A percentile compares a stretch with the other conserved stretches of the same genome.
Conservation (phyloP, 2,329 filamentous ascomycete genomes). For the Endoconidiophora laricicola region DNA sequence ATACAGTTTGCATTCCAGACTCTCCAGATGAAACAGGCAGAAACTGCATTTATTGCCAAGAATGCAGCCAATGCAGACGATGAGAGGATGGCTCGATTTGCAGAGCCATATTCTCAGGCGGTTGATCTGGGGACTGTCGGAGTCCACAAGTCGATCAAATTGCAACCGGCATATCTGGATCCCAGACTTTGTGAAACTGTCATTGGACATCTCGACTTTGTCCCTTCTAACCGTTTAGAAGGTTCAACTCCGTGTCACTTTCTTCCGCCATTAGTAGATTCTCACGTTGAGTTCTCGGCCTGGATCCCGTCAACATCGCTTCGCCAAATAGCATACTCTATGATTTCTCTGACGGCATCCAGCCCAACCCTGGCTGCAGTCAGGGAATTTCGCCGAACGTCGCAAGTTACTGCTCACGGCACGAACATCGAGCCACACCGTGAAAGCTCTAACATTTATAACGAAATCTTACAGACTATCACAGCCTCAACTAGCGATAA, state of each 20-base stretch:
- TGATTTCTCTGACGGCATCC: constrained; percentile 21
- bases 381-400: constrained; percentile 24
- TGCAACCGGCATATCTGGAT: constrained; percentile 17
- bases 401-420: constrained; percentile 5
- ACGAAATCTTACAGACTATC: constrained; percentile 1
- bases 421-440: neutral
- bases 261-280: constrained; percentile 46
- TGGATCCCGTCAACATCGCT: constrained; percentile 34
- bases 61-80: neutral
- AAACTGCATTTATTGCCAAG: constrained; percentile 13
- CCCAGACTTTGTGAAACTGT: constrained; percentile 25
- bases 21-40: constrained; percentile 13
- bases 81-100: neutral
- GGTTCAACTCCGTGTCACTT: constrained; percentile 33
- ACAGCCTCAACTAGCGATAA: neutral
- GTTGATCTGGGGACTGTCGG: neutral
- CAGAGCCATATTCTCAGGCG: constrained; percentile 1
- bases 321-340: constrained; percentile 37
- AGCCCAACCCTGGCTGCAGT: constrained; percentile 5
- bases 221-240: constrained; percentile 7
- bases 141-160: neutral
- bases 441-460: too few species aligned
- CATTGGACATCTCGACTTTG: constrained; percentile 18
- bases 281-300: constrained; percentile 24
- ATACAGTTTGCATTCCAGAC: constrained; percentile 20